phyloP scores from a whole-genome alignment of 2,329 filamentous ascomycete genomes.

The Fusarium duplospermum region DNA sequence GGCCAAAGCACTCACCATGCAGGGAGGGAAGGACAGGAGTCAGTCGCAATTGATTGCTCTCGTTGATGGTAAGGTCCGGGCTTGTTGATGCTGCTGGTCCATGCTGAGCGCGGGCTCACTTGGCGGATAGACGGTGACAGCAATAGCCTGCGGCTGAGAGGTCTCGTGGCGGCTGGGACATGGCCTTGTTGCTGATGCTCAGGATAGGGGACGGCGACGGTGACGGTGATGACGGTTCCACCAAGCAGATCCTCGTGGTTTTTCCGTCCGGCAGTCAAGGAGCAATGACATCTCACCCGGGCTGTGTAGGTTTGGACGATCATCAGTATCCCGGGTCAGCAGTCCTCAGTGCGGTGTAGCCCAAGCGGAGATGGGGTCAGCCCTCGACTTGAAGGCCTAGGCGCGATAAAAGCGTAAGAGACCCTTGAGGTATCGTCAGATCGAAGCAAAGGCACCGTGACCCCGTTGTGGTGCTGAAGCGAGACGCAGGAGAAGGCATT shows the following conservation, averaged over 20 bases:
- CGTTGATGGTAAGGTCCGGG: constrained; percentile 8
- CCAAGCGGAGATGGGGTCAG: not conserved
- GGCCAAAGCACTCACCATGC: constrained; percentile 6
- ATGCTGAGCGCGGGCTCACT: constrained; percentile 23
- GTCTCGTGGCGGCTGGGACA: constrained; percentile 25
- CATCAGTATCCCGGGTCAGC: not conserved
- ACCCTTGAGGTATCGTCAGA: constrained; percentile 7
- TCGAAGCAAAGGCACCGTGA: constrained; percentile 21
- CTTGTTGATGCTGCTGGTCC: constrained; percentile 29
- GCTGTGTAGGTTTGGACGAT: constrained; percentile 1
- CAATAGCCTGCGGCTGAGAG: constrained; percentile 30
- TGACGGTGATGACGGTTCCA: constrained; percentile 22
- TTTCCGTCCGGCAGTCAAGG: not conserved
- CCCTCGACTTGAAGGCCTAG: not conserved
- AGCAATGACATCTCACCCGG: constrained; percentile 1
- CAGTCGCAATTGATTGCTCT: constrained; percentile 13
- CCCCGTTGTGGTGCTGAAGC: constrained; percentile 39
- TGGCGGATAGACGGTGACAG: constrained; percentile 29
- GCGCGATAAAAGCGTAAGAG: not conserved
- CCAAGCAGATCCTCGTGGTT: constrained; percentile 12
- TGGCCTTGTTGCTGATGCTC: constrained; percentile 6
- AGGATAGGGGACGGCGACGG: constrained; percentile 17
- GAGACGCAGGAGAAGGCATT: constrained; percentile 44
- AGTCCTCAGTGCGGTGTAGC: constrained; percentile 1
- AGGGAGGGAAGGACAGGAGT: constrained; percentile 1